Conservation (phyloP, 2,329 filamentous ascomycete genomes). For the Colletotrichum navitas region DNA sequence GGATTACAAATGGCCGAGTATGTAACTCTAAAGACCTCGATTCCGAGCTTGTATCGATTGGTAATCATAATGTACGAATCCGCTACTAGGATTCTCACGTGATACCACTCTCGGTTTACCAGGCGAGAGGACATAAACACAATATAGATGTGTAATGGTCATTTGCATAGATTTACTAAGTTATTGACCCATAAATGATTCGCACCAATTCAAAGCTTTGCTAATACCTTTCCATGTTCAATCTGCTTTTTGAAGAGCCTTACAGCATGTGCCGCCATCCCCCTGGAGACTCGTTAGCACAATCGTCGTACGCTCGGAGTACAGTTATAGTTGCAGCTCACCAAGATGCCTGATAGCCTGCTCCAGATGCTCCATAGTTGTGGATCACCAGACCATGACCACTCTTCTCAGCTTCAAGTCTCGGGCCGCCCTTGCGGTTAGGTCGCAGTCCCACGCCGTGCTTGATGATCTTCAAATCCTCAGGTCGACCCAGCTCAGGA, state of each 20-base stretch:
- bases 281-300: slow-evolving; percentile 16
- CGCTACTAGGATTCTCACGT: background rate
- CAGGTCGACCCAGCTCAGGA: slow-evolving; percentile 50
- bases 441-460: slow-evolving; percentile 52
- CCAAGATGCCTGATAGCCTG: slow-evolving; percentile 48
- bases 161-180: background rate
- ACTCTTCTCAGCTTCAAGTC: slow-evolving; percentile 48
- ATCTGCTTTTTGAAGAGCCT: background rate
- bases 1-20: slow-evolving; percentile 39
- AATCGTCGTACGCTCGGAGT: background rate
- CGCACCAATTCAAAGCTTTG: slow-evolving; percentile 3
- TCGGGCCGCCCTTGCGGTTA: slow-evolving; percentile 47
- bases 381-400: slow-evolving; percentile 45
- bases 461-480: slow-evolving; percentile 51
- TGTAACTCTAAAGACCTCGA: background rate
- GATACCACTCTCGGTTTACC: background rate
- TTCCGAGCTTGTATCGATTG: background rate
- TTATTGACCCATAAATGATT: background rate
- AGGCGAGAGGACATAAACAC: background rate
- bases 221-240: background rate
- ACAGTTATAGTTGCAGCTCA: background rate
- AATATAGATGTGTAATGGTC: background rate
- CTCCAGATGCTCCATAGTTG: slow-evolving; percentile 48
- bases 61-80: background rate
- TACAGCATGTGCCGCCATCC: slow-evolving; percentile 33